Percentiles rank a stretch among this genome's conserved stretches.
These are phyloP conservation scores for Neonectria magnoliae DNA, from an alignment of 2,329 filamentous ascomycete genomes.

Conservation along the genomic window DNA sequence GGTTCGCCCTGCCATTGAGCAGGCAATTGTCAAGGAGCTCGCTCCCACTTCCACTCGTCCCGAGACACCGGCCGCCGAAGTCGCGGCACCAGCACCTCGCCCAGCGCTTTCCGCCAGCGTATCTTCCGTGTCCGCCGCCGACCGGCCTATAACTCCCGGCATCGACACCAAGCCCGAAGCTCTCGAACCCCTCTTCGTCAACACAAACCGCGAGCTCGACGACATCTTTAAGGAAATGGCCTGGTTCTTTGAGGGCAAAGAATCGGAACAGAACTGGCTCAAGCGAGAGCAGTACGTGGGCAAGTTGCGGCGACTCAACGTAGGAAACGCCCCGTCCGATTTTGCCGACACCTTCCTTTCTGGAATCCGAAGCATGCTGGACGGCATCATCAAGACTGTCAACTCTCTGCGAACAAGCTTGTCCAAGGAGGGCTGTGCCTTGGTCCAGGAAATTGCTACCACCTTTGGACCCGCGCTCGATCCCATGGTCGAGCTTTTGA, in stretches of 20 bases:
- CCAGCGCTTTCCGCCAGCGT: constrained; percentile 61
- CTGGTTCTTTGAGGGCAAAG: constrained; percentile 83
- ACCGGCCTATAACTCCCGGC: constrained; percentile 69
- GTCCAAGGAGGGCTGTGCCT: constrained; percentile 83
- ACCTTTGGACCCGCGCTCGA: constrained; percentile 83
- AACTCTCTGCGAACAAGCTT: constrained; percentile 89
- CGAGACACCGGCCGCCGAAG: constrained; percentile 53
- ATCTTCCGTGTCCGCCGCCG: constrained; percentile 58
- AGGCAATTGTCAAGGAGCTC: constrained; percentile 81
- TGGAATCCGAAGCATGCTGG: constrained; percentile 78
- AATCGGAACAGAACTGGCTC: constrained; percentile 92
- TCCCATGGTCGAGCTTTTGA: constrained; percentile 86
- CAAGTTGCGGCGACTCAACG: constrained; percentile 80
- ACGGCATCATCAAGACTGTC: constrained; percentile 87
- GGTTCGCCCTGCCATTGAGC: constrained; percentile 86
- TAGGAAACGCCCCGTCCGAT: constrained; percentile 84
- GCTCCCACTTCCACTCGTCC: constrained; percentile 60
- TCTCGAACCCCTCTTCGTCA: constrained; percentile 84
- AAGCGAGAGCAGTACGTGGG: constrained; percentile 83
- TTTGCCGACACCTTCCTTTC: constrained; percentile 76
- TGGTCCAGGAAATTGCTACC: constrained; percentile 86
- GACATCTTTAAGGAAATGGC: constrained; percentile 87
- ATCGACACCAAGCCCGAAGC: constrained; percentile 72
- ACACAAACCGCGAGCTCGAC: constrained; percentile 87
- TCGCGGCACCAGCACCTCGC: constrained; percentile 53